Conservation (phyloP, 768 basidiomycete species). For the Leccinum rimulosum region DNA sequence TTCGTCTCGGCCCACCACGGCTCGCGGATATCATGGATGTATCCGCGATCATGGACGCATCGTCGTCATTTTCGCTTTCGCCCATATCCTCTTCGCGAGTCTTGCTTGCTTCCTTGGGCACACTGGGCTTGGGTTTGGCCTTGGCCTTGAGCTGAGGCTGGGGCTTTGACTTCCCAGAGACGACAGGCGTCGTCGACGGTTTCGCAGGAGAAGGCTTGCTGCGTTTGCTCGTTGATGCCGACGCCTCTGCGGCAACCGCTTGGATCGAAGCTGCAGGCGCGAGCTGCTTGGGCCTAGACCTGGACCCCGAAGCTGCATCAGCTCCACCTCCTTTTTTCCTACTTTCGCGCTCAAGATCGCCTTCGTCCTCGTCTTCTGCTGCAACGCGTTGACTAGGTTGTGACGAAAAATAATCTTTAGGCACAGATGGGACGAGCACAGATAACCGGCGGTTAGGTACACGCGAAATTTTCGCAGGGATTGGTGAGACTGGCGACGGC, state of each 20-base stretch:
- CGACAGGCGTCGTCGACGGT: neutral
- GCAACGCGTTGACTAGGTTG: slow-evolving; percentile 6
- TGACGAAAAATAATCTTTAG: slow-evolving; percentile 24
- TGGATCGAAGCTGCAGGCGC: slow-evolving; percentile 20
- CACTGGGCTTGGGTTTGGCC: slow-evolving; percentile 3
- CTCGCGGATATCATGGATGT: slow-evolving; percentile 8
- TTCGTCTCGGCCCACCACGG: slow-evolving; percentile 38
- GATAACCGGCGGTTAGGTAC: slow-evolving; percentile 22
- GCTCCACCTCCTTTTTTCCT: neutral
- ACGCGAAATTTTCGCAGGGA: neutral
- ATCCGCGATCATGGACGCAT: slow-evolving; percentile 12
- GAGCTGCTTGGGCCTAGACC: slow-evolving; percentile 7
- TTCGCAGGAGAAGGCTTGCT: slow-evolving; percentile 18
- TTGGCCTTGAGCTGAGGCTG: slow-evolving; percentile 7
- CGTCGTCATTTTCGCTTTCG: neutral
- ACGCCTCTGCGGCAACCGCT: slow-evolving; percentile 23
- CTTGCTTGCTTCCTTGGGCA: neutral
- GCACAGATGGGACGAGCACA: slow-evolving; percentile 29
- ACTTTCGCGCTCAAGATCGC: neutral
- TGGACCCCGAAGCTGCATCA: neutral
- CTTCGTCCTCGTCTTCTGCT: neutral
- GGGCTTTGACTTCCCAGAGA: slow-evolving; percentile 5
- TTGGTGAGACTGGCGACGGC: slow-evolving; percentile 4
- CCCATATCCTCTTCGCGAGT: neutral
- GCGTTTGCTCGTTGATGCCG: slow-evolving; percentile 18